Percentiles rank a stretch among this genome's conserved stretches.
These are phyloP conservation scores for Hemisphaericaspora nanyangensis DNA, from an alignment of 805 yeast genomes.

Conservation along the genomic window DNA sequence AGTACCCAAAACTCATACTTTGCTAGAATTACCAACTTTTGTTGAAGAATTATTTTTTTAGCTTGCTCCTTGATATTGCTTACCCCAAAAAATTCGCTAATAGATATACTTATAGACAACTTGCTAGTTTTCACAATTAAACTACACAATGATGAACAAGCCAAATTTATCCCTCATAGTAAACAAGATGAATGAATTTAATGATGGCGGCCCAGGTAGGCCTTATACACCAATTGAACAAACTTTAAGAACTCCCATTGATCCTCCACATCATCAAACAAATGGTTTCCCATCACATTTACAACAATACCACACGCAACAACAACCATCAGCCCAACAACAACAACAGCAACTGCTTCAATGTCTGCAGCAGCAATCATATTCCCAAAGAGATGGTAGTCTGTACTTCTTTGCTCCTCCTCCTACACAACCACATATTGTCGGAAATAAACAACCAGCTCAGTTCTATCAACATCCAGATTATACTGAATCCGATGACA, in stretches of 20 bases:
- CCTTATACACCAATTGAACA: constrained; percentile 47
- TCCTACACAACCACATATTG: not conserved
- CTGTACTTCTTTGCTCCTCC: constrained; percentile 1
- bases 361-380: not conserved
- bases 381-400: too few relatives aligned
- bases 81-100: too few relatives aligned
- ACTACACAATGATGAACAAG: constrained; percentile 23
- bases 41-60: too few relatives aligned
- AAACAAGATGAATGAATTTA: constrained; percentile 18
- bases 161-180: constrained; percentile 32
- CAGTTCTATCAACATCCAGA: constrained; percentile 27
- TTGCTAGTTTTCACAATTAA: too few relatives aligned
- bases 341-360: constrained; percentile 1
- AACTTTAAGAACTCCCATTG: constrained; percentile 38
- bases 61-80: too few relatives aligned
- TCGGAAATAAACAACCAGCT: not conserved
- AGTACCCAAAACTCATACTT: too few relatives aligned
- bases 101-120: too few relatives aligned
- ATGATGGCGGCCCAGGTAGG: constrained; percentile 13
- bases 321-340: too few relatives aligned
- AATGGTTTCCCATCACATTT: constrained; percentile 6
- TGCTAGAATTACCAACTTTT: too few relatives aligned
- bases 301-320: too few relatives aligned
- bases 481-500: constrained; percentile 40
- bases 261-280: constrained; percentile 16